These are phyloP conservation scores for Cladorrhinum samala DNA, from an alignment of 495 filamentous ascomycete genomes.

Conservation along the genomic window DNA sequence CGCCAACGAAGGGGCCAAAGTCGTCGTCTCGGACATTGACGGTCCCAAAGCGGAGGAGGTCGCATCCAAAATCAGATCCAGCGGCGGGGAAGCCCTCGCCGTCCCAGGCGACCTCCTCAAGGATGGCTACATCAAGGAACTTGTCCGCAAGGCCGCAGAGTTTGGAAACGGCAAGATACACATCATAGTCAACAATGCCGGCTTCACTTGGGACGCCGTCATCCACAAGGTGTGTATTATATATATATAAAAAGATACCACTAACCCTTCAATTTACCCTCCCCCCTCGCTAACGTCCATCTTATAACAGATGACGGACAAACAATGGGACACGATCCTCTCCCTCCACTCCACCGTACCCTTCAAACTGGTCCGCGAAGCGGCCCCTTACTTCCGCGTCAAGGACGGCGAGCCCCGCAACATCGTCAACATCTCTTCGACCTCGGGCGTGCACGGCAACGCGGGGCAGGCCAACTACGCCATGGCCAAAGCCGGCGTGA, in stretches of 20 bases:
- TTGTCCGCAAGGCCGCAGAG: slow-evolving; percentile 67
- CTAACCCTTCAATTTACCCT: neutral
- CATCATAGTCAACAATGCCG: slow-evolving; percentile 83
- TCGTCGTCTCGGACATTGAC: slow-evolving; percentile 78
- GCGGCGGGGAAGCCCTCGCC: slow-evolving; percentile 57
- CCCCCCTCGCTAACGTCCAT: neutral
- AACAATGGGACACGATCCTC: slow-evolving; percentile 84
- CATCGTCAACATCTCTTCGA: slow-evolving; percentile 76
- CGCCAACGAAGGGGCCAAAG: slow-evolving; percentile 79
- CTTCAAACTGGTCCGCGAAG: slow-evolving; percentile 72
- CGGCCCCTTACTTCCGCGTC: slow-evolving; percentile 79
- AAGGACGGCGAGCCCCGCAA: slow-evolving; percentile 71
- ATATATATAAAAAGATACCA: neutral
- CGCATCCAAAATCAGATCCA: slow-evolving; percentile 58
- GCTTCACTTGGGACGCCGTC: slow-evolving; percentile 83
- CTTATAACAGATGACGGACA: slow-evolving; percentile 73
- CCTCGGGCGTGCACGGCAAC: slow-evolving; percentile 76
- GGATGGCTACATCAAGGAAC: slow-evolving; percentile 54
- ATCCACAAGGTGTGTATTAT: slow-evolving; percentile 86
- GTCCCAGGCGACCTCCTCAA: slow-evolving; percentile 69
- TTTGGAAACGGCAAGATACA: slow-evolving; percentile 84
- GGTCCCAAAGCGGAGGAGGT: slow-evolving; percentile 58
- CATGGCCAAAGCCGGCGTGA: slow-evolving; percentile 73
- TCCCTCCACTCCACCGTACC: slow-evolving; percentile 74
- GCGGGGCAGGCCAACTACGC: slow-evolving; percentile 82